Evolutionary conservation across 176 grass and related monocot species (phyloP), one percentile per base, ranked within the genome.

Genomic region (Hyparrhenia diplandra): DNA sequence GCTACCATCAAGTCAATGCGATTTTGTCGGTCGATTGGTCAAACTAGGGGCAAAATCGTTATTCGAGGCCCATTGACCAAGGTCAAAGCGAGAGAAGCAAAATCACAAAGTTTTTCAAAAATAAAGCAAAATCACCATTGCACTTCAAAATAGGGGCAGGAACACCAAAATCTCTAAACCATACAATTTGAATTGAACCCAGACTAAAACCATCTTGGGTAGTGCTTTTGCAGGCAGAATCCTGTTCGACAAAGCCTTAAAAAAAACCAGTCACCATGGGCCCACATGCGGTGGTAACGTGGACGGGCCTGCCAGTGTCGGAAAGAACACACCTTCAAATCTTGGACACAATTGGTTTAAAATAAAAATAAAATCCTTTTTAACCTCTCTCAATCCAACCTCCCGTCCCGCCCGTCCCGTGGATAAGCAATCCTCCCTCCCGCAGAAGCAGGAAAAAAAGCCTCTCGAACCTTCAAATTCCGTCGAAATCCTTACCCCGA

Each of bases 401-500:
- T 52, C 49, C 7, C 47, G n/a, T n/a, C n/a, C n/a, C n/a, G n/a
- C n/a, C n/a, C n/a, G n/a, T 30, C 34, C 24, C 64, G 77, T 64
- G 67, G 67, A 85, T 73, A 65, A 24, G 65, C 36, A 20, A 20
- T 64, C 57, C 31, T n/a, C n/a, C n/a, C 40, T 25, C 41, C 18
- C 79, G 65, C 72, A 47, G 13, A 67, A 41, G 13, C 60, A 8
- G 68, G 39, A 40, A 40, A 40, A 52, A 60, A 75, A 73, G 83
- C 58, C 69, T 80, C 74, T 87, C 57, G 75, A 87, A 84, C 21
- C 75, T 81, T 88, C 62, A 67, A 75, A 86, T 89, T 78, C 83
- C 83, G 21, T 32, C 83, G 24, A 82, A 82, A 73, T 73, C 67
- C 65, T 18, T 62, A 16, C 4, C n/a, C 47, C 14, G 57, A 85